These are phyloP conservation scores for Venturia asperata DNA, from an alignment of 2,329 filamentous ascomycete species.

Conservation along the genomic window DNA sequence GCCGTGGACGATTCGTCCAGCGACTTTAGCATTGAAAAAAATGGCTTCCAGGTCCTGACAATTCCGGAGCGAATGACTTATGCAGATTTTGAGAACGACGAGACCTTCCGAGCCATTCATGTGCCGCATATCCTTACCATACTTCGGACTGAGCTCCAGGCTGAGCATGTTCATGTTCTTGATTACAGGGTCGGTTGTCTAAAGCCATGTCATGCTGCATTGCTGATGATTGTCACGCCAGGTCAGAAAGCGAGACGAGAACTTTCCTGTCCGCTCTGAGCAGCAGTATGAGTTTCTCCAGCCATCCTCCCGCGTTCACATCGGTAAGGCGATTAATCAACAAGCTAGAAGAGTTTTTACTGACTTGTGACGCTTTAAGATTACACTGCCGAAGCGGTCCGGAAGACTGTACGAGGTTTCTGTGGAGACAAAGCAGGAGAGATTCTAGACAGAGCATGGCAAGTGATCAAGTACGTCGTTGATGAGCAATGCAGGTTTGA, in stretches of 20 bases:
- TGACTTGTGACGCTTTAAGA: neutral
- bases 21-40: constrained; percentile 5
- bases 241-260: constrained; percentile 2
- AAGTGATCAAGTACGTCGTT: constrained; percentile 17
- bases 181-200: constrained; percentile 16
- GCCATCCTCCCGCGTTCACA: constrained; percentile 17
- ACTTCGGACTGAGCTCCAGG: constrained; percentile 9
- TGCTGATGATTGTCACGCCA: neutral
- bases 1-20: neutral
- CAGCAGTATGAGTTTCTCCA: constrained; percentile 17
- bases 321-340: neutral
- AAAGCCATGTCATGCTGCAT: neutral
- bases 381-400: constrained; percentile 17
- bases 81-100: constrained; percentile 17
- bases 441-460: constrained; percentile 4
- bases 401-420: neutral
- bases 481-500: neutral
- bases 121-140: constrained; percentile 4
- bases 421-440: neutral
- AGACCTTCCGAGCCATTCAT: constrained; percentile 12
- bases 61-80: neutral
- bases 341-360: neutral
- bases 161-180: constrained; percentile 15
- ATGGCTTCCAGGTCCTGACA: constrained; percentile 15
- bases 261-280: neutral